phyloP scores from a whole-genome alignment of 148 eudicot species.

The Cornus kousa region DNA sequence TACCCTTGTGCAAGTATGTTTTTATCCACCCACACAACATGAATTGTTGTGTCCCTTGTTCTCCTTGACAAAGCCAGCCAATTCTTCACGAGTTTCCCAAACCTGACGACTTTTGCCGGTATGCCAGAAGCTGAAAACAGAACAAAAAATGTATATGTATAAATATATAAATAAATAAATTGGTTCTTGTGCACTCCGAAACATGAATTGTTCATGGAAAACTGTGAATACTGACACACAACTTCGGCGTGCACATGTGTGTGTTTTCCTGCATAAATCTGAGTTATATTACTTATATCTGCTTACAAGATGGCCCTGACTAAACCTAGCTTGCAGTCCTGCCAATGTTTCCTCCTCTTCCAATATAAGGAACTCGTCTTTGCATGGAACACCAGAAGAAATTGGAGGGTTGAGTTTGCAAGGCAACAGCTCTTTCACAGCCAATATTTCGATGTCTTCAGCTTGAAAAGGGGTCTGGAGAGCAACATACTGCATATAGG shows the following conservation, averaged over 20 bases:
- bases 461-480: neutral
- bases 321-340: slow-evolving; percentile 2
- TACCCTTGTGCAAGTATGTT: neutral
- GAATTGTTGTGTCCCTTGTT: neutral
- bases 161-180: too few relatives aligned
- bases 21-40: neutral
- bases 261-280: neutral
- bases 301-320: slow-evolving; percentile 5
- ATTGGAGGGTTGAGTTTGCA: neutral
- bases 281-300: neutral
- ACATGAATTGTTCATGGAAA: too few relatives aligned
- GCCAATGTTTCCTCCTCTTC: neutral
- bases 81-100: neutral
- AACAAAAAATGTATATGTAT: neutral
- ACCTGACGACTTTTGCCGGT: slow-evolving; percentile 4
- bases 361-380: neutral
- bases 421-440: neutral
- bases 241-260: neutral
- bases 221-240: neutral
- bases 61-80: neutral
- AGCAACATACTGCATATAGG: neutral
- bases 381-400: neutral
- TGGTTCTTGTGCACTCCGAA: neutral
- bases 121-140: slow-evolving; percentile 11
- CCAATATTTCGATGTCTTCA: neutral